Evolutionary conservation across 331 rosid species (phyloP).

Genomic region (Quercus phellos): DNA sequence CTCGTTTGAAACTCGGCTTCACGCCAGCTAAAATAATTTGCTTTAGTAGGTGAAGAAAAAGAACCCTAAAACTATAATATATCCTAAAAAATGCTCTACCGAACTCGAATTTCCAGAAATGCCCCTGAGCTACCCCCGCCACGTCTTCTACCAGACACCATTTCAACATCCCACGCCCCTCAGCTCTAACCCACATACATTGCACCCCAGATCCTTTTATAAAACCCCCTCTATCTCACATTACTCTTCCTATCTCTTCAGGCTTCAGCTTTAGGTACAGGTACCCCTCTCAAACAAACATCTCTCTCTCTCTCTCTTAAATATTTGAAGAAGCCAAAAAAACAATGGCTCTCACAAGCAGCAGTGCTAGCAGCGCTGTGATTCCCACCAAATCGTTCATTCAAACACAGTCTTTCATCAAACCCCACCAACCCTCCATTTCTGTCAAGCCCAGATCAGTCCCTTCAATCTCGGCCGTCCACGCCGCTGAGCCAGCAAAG

Average conservation of each 20-base stretch:
- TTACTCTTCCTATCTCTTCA: background rate
- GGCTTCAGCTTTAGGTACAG: background rate
- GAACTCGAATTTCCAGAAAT: background rate
- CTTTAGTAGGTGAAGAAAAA: background rate
- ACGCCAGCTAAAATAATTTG: too few relatives aligned
- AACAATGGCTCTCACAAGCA: conserved; percentile 54
- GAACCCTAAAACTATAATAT: background rate
- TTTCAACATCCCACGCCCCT: background rate
- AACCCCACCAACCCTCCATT: conserved; percentile 33
- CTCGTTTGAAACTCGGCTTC: too few relatives aligned
- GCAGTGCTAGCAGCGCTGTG: conserved; percentile 44
- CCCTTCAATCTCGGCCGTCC: conserved; percentile 53
- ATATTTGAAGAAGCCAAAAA: background rate
- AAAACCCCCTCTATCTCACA: conserved; percentile 34
- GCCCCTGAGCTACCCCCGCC: conserved; percentile 43
- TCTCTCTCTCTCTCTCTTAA: background rate
- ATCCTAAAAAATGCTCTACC: too few relatives aligned
- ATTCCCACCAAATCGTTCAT: conserved; percentile 52
- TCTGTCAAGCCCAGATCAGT: conserved; percentile 23
- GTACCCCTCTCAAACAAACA: background rate
- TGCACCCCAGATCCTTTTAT: conserved; percentile 19
- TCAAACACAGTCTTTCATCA: conserved; percentile 34
- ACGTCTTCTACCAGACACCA: conserved; percentile 27
- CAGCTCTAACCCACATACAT: background rate
- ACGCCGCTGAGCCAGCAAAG: conserved; percentile 85